Base-by-base conservation (phyloP, 495 filamentous ascomycete species). In the Tuber aestivum region DNA sequence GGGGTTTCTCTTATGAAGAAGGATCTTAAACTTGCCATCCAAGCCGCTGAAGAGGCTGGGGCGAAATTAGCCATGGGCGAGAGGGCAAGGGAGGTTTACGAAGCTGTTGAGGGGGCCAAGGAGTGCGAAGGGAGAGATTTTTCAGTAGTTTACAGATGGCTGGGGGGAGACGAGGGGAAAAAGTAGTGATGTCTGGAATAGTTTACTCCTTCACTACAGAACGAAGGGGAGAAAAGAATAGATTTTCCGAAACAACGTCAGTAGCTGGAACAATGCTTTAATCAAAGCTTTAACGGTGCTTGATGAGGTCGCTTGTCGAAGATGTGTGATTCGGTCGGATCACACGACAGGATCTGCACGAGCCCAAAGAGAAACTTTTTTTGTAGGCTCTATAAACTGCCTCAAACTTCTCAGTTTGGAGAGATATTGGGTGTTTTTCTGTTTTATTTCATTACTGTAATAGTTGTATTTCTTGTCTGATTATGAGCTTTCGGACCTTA, bases 1-100 rank as follows among this genome's bases (percentile, higher is more conserved):
- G 93, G 93, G 12, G 88, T 95, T 23, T 86, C 88, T 27, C 84
- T 97, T 76, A 97, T 97, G 91, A 89, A 91, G 80, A 97, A 97
- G 82, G 93, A 95, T 83, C 82, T 95, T 20, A 86, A 86, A 41
- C 85, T 95, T 72, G 93, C 93, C 0, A 89, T 95, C 61, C 79
- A 88, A 21, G 93, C 93, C 45, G 93, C 93, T 0, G 83, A 87
- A 61, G 88, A 92, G 80, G 90, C 89, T 10, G 88, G 87, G 0
- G 92, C 91, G 3, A 88, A 86, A 78, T 84, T 95, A 3, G 89
- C 88, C 70, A 84, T 96, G 45, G 92, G 87, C 23, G 86, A 87
- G 35, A 87, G 85, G 80, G 92, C 92, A 0, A 86, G 84, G 38
- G 86, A 89, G 32, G 90, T 95, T 5, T 97, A 96, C 75, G 86